Evolutionary conservation across 352 stramenopile species (phyloP).

Genomic region (Phytopythium montanum): DNA sequence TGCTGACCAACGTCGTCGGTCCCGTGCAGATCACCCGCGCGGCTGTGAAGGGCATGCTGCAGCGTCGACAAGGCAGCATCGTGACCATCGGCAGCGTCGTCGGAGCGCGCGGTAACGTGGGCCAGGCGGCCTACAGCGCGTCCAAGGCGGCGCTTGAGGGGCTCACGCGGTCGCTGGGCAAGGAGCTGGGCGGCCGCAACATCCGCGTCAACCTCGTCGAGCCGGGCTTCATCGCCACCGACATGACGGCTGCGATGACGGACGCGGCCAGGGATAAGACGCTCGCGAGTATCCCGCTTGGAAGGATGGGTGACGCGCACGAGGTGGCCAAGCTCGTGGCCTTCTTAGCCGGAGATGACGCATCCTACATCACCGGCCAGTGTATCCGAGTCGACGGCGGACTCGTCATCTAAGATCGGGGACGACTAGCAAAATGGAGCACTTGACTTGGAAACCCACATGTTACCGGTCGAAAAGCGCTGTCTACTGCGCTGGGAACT

Average conservation of each 20-base stretch:
- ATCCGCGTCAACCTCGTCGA: constrained; percentile 89
- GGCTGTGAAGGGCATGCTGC: constrained; percentile 74
- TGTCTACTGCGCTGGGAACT: constrained; percentile 17
- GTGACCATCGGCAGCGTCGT: constrained; percentile 87
- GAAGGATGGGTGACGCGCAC: constrained; percentile 51
- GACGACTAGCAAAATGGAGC: not conserved
- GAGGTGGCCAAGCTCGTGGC: constrained; percentile 80
- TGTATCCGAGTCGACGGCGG: constrained; percentile 80
- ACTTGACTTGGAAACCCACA: not conserved
- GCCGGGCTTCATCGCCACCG: constrained; percentile 78
- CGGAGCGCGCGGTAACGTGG: constrained; percentile 62
- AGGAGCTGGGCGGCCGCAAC: constrained; percentile 78
- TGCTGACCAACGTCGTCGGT: constrained; percentile 75
- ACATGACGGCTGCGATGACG: constrained; percentile 73
- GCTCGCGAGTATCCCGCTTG: constrained; percentile 51
- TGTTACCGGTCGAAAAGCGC: not conserved
- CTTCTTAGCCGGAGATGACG: constrained; percentile 73
- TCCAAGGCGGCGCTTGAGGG: constrained; percentile 77
- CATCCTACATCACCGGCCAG: constrained; percentile 84
- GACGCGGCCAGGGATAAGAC: constrained; percentile 43
- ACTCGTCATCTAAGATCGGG: constrained; percentile 50
- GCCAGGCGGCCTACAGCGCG: constrained; percentile 79
- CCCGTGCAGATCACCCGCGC: constrained; percentile 74
- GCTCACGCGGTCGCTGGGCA: constrained; percentile 76
- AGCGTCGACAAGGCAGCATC: constrained; percentile 64